Base-by-base conservation (phyloP, 768 basidiomycete genomes). In the Leccinum longicurvipes region DNA sequence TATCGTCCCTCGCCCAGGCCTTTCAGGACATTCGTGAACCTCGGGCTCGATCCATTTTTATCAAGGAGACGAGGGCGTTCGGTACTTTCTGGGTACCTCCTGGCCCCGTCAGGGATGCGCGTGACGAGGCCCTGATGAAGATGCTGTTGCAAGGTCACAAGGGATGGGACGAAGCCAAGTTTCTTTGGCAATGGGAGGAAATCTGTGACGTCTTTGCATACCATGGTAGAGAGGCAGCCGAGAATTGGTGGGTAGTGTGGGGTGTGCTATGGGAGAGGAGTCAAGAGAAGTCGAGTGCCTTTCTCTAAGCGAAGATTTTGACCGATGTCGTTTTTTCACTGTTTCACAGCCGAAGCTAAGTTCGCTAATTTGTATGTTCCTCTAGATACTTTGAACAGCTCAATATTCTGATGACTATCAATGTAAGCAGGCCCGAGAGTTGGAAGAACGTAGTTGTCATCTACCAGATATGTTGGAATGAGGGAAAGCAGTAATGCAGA, bases 191-290 rank as follows among this genome's bases (percentile, higher is more conserved):
- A 55, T 85, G 84, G 79, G 82, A 82, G 51, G 77, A 77, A 54
- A 79, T 83, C 55, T 71, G 82, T 50, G 76, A 75, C 27, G 67
- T 85, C 60, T 82, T 79, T 60, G 69, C 72, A n/a, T 80, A 84
- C 63, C 78, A 82, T 62, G 78, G 81, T 4, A 73, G 72, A 44
- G 84, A 87, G 58, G 76, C 77, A 44, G 85, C 81, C 19, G 83
- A 84, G 55, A 82, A 83, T 64, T 86, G 83, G 83, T 87, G 83
- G 83, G 78, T 79, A 11, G 79, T 79, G 53, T 84, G 82, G 82
- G 82, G 82, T 7, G 57, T 70, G 6, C 64, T 82, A 61, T 73
- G 74, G 46, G 74, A 82, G 63, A 63, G 75, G 50, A 74, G 76
- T 52, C 57, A 68, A 28, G 48, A 54, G n/a, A 36, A 19, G 28